Evolutionary conservation across 2,329 filamentous ascomycete genomes (phyloP).

Genomic region (Aspergillus hiratsukae): DNA sequence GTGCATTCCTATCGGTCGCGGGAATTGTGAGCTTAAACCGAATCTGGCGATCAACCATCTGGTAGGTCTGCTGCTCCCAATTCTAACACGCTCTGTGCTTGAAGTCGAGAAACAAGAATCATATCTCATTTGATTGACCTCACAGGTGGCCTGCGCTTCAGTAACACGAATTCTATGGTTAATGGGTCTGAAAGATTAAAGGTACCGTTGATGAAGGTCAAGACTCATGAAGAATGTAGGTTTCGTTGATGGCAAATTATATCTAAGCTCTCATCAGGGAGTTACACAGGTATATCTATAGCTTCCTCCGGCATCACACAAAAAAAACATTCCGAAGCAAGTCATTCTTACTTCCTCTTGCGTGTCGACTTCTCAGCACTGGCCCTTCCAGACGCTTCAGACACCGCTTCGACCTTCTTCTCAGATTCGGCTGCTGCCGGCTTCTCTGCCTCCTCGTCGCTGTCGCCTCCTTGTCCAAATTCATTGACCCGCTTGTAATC

Average conservation of each 20-base stretch:
- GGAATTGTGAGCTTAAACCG: conserved; percentile 11
- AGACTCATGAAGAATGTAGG: background rate
- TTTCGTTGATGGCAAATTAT: background rate
- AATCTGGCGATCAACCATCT: conserved; percentile 18
- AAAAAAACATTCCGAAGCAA: background rate
- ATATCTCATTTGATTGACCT: too few relatives aligned
- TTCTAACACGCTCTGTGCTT: background rate
- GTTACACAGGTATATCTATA: background rate
- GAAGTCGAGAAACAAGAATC: too few relatives aligned
- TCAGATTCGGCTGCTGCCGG: conserved; percentile 15
- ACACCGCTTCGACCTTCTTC: conserved; percentile 17
- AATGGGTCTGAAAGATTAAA: background rate
- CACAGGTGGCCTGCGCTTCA: background rate
- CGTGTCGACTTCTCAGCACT: conserved; percentile 25
- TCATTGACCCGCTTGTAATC: conserved; percentile 94
- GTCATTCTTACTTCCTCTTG: conserved; percentile 30
- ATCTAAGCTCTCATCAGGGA: background rate
- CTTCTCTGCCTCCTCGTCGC: conserved; percentile 59
- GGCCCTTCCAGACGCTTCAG: conserved; percentile 28
- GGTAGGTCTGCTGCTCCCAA: too few relatives aligned
- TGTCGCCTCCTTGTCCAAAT: conserved; percentile 97
- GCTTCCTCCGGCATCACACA: background rate
- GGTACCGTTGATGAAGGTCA: background rate
- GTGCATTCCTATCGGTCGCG: background rate
- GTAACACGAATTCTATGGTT: background rate